Conservation (phyloP, 176 grass and related monocot species). For the Chloris gayana region DNA sequence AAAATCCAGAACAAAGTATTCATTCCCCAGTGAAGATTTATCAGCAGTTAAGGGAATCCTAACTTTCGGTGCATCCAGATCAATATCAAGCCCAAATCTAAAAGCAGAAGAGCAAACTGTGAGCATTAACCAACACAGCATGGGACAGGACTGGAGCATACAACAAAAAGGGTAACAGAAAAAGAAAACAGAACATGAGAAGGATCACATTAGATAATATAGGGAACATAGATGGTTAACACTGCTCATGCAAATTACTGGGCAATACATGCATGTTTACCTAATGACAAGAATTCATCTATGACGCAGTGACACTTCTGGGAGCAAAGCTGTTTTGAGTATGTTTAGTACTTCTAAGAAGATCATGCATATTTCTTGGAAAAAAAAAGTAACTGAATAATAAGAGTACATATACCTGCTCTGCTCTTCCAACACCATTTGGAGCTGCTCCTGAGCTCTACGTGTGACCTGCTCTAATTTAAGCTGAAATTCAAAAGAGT, state of each 20-base stretch:
- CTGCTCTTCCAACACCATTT: constrained; percentile 90
- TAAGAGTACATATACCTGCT: constrained; percentile 68
- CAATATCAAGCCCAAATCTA: constrained; percentile 97
- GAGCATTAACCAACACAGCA: constrained; percentile 29
- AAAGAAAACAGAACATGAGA: not conserved
- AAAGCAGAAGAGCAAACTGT: constrained; percentile 38
- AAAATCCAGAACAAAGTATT: constrained; percentile 88
- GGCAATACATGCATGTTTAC: not conserved
- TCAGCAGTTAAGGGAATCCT: constrained; percentile 68
- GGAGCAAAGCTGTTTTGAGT: not conserved
- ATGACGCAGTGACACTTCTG: not conserved
- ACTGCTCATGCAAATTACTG: not conserved
- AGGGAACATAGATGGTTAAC: not conserved
- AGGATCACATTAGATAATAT: constrained; percentile 4
- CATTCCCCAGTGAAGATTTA: constrained; percentile 43
- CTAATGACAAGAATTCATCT: constrained; percentile 17
- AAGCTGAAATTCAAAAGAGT: constrained; percentile 61
- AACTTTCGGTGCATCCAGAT: constrained; percentile 98
- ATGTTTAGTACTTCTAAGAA: not conserved
- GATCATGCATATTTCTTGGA: not conserved
- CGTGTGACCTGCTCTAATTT: constrained; percentile 93
- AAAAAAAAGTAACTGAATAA: constrained; percentile 1
- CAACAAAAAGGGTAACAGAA: constrained; percentile 4
- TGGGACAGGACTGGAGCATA: constrained; percentile 9
- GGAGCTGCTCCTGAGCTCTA: constrained; percentile 94